A percentile compares a stretch with the other conserved stretches of the same genome.
Evolutionary conservation across 2,329 filamentous ascomycete genomes (phyloP).

Genomic region (Leptographium lundbergii): DNA sequence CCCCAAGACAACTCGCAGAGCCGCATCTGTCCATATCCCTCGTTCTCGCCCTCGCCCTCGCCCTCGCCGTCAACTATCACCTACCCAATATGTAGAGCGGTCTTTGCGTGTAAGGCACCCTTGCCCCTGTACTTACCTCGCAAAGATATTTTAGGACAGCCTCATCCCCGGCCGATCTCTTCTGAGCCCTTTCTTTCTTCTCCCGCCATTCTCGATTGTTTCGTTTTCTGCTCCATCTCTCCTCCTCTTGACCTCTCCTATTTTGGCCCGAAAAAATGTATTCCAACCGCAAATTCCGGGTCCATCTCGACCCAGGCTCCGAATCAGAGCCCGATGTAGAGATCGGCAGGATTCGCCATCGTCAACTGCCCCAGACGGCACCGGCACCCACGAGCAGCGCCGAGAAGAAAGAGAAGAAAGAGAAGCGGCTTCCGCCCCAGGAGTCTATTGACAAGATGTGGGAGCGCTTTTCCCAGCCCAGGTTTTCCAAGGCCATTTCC

Average conservation of each 20-base stretch:
- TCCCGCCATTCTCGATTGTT: not conserved
- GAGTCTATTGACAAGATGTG: conserved; percentile 55
- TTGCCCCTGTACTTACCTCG: not conserved
- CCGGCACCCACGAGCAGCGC: not conserved
- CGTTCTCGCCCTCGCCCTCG: no score
- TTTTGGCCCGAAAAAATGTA: not conserved
- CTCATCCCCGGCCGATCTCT: not conserved
- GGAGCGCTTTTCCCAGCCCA: conserved; percentile 45
- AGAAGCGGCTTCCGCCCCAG: conserved; percentile 47
- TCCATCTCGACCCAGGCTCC: not conserved
- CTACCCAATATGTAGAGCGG: no score
- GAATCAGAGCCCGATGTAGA: conserved; percentile 9
- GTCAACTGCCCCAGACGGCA: not conserved
- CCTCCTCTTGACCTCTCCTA: not conserved
- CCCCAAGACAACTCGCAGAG: no score
- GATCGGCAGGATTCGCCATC: not conserved
- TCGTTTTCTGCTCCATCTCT: not conserved
- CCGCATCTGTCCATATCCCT: not conserved
- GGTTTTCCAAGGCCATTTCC: conserved; percentile 52
- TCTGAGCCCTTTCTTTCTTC: not conserved
- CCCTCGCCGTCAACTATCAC: no score
- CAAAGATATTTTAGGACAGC: not conserved
- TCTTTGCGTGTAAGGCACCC: not conserved
- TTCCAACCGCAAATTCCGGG: not conserved
- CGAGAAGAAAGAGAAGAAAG: conserved; percentile 47